Percentiles rank a stretch among this genome's conserved stretches.
Evolutionary conservation across 192 early-diverging fungal genomes (phyloP).

Genomic region (Hyaloraphidium curvatum): DNA sequence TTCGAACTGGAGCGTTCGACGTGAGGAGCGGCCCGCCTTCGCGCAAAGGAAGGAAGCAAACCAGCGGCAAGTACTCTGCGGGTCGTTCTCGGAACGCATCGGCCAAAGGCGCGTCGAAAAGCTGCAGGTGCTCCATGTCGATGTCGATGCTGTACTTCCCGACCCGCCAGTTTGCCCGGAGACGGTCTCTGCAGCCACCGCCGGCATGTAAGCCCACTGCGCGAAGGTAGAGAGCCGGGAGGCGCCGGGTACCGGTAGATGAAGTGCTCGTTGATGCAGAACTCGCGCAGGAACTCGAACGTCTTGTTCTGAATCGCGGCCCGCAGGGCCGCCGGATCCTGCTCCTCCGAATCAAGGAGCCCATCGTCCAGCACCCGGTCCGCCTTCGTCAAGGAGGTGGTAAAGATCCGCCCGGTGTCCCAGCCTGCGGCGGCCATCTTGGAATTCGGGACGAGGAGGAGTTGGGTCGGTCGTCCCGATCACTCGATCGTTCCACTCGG

Average conservation of each 20-base stretch:
- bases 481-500: too few species aligned
- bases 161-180: slow-evolving; percentile 60
- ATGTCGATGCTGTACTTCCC: slow-evolving; percentile 68
- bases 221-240: background rate
- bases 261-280: background rate
- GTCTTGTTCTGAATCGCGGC: background rate
- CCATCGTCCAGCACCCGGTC: too few species aligned
- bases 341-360: background rate
- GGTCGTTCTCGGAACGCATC: slow-evolving; percentile 61
- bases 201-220: background rate
- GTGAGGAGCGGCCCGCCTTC: background rate
- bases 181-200: slow-evolving; percentile 50
- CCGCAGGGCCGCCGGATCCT: background rate
- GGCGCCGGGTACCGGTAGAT: background rate
- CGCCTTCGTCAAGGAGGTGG: background rate
- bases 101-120: slow-evolving; percentile 66
- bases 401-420: slow-evolving; percentile 57
- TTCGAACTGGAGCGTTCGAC: slow-evolving; percentile 50
- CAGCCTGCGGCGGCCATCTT: slow-evolving; percentile 46
- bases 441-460: too few species aligned
- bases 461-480: too few species aligned
- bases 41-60: slow-evolving; percentile 16
- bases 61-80: slow-evolving; percentile 57
- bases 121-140: slow-evolving; percentile 65
- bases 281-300: background rate